These are phyloP conservation scores for Termitomyces sp. DNA, from an alignment of 768 basidiomycete genomes.

Conservation along the genomic window DNA sequence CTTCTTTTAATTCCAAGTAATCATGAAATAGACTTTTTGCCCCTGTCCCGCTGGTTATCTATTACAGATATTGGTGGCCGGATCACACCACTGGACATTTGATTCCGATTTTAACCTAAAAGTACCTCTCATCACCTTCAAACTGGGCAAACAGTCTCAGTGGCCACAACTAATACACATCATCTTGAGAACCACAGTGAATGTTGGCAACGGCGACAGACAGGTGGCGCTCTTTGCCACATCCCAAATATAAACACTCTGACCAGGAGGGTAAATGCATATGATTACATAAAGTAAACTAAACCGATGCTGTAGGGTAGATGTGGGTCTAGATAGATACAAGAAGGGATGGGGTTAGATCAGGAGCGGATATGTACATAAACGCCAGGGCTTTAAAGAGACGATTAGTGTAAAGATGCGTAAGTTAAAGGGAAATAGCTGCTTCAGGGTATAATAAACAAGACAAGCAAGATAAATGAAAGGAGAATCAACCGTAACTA, in stretches of 20 bases:
- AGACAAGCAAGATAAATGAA: slow-evolving; percentile 34
- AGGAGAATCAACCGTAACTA: slow-evolving; percentile 34
- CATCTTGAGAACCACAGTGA: background rate
- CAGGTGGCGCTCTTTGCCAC: slow-evolving; percentile 3
- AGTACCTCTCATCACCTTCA: background rate
- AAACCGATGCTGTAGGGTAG: slow-evolving; percentile 19
- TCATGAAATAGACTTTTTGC: background rate
- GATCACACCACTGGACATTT: background rate
- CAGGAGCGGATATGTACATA: slow-evolving; percentile 27
- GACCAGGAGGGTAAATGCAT: slow-evolving; percentile 2
- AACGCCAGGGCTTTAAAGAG: slow-evolving; percentile 29
- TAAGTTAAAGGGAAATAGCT: slow-evolving; percentile 24
- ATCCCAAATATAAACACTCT: background rate
- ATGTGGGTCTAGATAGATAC: slow-evolving; percentile 16
- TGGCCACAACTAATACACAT: background rate
- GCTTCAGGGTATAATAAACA: slow-evolving; percentile 34
- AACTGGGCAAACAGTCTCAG: background rate
- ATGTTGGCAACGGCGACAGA: background rate
- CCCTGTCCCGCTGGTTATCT: background rate
- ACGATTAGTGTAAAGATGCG: slow-evolving; percentile 27
- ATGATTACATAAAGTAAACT: slow-evolving; percentile 20
- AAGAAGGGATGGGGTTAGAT: slow-evolving; percentile 16
- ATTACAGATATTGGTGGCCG: background rate
- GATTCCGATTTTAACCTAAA: background rate
- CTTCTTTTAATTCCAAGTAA: background rate